Evolutionary conservation across 148 eudicot genomes (phyloP), one percentile per base, ranked within the genome.

Genomic region (Chenopodium suecicum): DNA sequence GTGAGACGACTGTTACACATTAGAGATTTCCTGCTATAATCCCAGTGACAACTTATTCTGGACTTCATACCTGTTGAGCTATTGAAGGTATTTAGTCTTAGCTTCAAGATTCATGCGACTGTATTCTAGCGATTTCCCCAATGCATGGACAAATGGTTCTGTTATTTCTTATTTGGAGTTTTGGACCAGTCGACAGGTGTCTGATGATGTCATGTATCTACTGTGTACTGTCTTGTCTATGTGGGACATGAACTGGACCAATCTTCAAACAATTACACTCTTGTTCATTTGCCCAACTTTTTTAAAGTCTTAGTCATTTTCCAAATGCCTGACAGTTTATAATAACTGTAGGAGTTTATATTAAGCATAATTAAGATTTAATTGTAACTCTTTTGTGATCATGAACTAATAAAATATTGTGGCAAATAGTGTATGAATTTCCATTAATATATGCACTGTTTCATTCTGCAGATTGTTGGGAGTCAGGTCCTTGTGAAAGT

Each of bases 401-500:
- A 9, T 23, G 25, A 72, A 46, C 31, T n/a, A 44, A 9, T 25
- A 41, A 41, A 41, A 41, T 37, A 0, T 41, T 7, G 7, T 41
- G 5, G 44, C 44, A 41, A 41, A 41, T 41, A 41, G 44, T 41
- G 44, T 41, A 41, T 37, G 16, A 7, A 37, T 50, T 32, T 17
- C 66, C 65, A 62, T 22, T 17, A 62, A 10, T 27, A 20, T 27
- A 8, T 76, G 64, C 63, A 11, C 60, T 77, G 41, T n/a, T 72
- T 20, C 34, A 23, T 48, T 76, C 67, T 84, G 83, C 92, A 95
- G 99, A 90, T 88, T 10, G 74, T 90, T 34, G 99, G 99, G 81
- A 94, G 94, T 77, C 91, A 89, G 85, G 91, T 96, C 82, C 80
- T 77, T 22, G 98, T 94, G 54, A 96, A 96, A 88, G 90, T 96